phyloP scores from a whole-genome alignment of 176 grass and related monocot genomes.

The Alloteropsis semialata region DNA sequence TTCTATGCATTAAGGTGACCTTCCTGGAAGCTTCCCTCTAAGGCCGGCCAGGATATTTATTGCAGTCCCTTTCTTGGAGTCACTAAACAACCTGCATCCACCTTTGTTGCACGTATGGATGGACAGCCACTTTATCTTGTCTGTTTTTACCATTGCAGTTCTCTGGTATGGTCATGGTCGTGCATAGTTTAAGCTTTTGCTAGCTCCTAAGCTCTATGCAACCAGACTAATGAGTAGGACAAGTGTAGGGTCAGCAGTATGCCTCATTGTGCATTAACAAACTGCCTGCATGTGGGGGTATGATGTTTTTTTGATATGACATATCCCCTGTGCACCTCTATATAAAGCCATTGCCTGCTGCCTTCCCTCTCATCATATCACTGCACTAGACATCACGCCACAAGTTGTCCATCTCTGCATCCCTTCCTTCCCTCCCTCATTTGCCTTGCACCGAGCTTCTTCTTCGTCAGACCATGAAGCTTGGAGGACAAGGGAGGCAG shows the following conservation, averaged over 20 bases:
- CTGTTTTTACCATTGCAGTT: slow-evolving; percentile 40
- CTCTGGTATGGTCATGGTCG: slow-evolving; percentile 23
- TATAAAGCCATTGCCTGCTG: slow-evolving; percentile 37
- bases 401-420: neutral
- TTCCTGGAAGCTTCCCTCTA: slow-evolving; percentile 51
- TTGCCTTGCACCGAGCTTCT: slow-evolving; percentile 17
- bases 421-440: slow-evolving; percentile 5
- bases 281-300: slow-evolving; percentile 44
- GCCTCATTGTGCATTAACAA: slow-evolving; percentile 55
- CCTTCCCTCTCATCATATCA: slow-evolving; percentile 19
- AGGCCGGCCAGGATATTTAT: slow-evolving; percentile 32
- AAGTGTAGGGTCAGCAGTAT: slow-evolving; percentile 44
- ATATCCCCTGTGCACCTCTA: slow-evolving; percentile 39
- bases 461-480: slow-evolving; percentile 39
- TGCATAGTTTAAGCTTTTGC: slow-evolving; percentile 47
- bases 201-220: slow-evolving; percentile 51
- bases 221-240: slow-evolving; percentile 38
- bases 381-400: slow-evolving; percentile 15
- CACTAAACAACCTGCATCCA: slow-evolving; percentile 35
- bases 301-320: slow-evolving; percentile 55
- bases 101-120: slow-evolving; percentile 44
- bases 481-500: slow-evolving; percentile 47
- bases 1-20: slow-evolving; percentile 40
- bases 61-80: slow-evolving; percentile 44
- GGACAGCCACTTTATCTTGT: slow-evolving; percentile 47